Conservation (phyloP, 306 rosid genomes). For the Quercus gilva region DNA sequence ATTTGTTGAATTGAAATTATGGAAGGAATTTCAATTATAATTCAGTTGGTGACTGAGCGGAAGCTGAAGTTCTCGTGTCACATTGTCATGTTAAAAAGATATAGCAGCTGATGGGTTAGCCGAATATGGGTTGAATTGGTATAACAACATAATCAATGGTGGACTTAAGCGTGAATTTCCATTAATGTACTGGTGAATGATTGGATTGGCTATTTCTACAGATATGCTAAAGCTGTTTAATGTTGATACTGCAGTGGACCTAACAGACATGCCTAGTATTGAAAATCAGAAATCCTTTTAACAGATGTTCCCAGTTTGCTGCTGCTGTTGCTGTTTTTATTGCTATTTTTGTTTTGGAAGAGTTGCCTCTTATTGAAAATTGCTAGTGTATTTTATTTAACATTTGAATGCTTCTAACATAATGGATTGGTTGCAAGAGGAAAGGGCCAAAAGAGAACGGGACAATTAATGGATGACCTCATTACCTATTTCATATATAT, state of each 20-base stretch:
- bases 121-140: slow-evolving; percentile 58
- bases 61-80: slow-evolving; percentile 70
- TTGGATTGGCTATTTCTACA: slow-evolving; percentile 64
- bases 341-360: background rate
- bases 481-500: too few species aligned
- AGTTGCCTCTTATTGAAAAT: background rate
- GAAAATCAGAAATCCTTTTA: slow-evolving; percentile 52
- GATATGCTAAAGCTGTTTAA: slow-evolving; percentile 48
- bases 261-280: background rate
- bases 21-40: slow-evolving; percentile 83
- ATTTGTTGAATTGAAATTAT: background rate
- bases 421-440: too few species aligned
- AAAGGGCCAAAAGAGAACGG: too few species aligned
- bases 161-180: slow-evolving; percentile 66
- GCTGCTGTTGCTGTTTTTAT: too few species aligned
- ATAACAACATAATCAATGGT: slow-evolving; percentile 66
- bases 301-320: background rate
- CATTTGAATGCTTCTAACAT: too few species aligned
- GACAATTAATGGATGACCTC: too few species aligned
- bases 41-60: slow-evolving; percentile 70
- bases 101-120: slow-evolving; percentile 58
- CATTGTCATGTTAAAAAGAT: slow-evolving; percentile 75
- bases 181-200: slow-evolving; percentile 44
- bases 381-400: too few species aligned
- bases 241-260: slow-evolving; percentile 51